Evolutionary conservation across 2,329 filamentous ascomycete species (phyloP), one percentile per base, ranked within the genome.

Genomic region (Sordariomycetes sp.): DNA sequence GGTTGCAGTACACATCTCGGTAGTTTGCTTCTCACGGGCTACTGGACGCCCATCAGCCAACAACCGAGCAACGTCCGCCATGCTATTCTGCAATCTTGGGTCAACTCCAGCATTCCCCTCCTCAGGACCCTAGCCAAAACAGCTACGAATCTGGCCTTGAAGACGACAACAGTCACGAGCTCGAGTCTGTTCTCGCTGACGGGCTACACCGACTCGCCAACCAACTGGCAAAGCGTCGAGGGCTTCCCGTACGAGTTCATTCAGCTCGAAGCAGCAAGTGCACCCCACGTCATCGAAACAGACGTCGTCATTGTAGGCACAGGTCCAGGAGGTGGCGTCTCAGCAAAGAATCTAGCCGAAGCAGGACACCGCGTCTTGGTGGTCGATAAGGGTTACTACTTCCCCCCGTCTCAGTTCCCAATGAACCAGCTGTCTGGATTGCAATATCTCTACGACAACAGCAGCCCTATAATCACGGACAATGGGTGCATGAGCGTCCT

Each of bases 301-400:
- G 90, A 95, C 53, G 76, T 94, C 1, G 75, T 94, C 26, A 78
- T 95, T 38, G 70, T 95, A 15, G 88, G 88, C 3, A 92, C 84
- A 24, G 88, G 88, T 19, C 93, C 85, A 46, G 88, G 88, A 41
- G 87, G 84, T 26, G 85, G 71, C 8, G 86, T 94, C 0, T 75
- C 72, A 23, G 87, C 88, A 17, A 88, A 88, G 55, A 81, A 84
- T 33, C 62, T 94, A 2, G 75, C 87, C 8, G 79, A 87, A 55
- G 82, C 80, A 1, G 85, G 83, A 4, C 68, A 83, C 42, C 66
- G 67, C 15, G 86, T 94, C 19, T 54, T 94, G 4, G 84, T 95
- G 1, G 79, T 86, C 4, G 86, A 93, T 44, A 92, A 92, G 52
- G 75, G 74, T 2, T 86, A 88, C 52, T 74, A 92, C 51, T 90